Evolutionary conservation across 257 asterid genomes (phyloP), one percentile per base, ranked within the genome.

Genomic region (Linderniella brevidens): DNA sequence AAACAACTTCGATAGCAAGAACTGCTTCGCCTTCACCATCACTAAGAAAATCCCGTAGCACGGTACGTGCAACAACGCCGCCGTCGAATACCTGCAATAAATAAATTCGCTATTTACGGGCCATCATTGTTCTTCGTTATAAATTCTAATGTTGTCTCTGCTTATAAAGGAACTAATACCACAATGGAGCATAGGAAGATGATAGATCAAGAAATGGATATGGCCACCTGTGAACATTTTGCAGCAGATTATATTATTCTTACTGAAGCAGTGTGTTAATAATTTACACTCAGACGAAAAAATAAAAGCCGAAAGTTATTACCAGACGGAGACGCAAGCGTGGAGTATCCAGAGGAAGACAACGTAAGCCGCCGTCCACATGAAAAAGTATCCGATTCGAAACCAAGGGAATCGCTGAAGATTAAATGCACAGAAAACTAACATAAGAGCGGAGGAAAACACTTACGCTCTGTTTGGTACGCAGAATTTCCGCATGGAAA

Each of bases 401-500:
- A 83, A 88, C 93, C 95, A 84, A 17, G 97, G 97, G 57, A 88
- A 88, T 55, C 90, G 66, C 97, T 88, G 93, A 63, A 83, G n/a
- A n/a, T n/a, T n/a, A n/a, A n/a, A n/a, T n/a, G n/a, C n/a, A n/a
- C n/a, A n/a, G n/a, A n/a, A n/a, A n/a, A n/a, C n/a, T n/a, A n/a
- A n/a, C n/a, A n/a, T n/a, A n/a, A n/a, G n/a, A n/a, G n/a, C n/a
- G n/a, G n/a, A n/a, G n/a, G n/a, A n/a, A n/a, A n/a, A n/a, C n/a
- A n/a, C n/a, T n/a, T n/a, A n/a, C n/a, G n/a, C n/a, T n/a, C n/a
- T n/a, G n/a, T n/a, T n/a, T n/a, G n/a, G n/a, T n/a, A n/a, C n/a
- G n/a, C n/a, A n/a, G n/a, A n/a, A n/a, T n/a, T n/a, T n/a, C n/a
- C n/a, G n/a, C n/a, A n/a, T n/a, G n/a, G n/a, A n/a, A n/a, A n/a